phyloP scores from a whole-genome alignment of 345 rosid species.

The Geranium rotundifolium region DNA sequence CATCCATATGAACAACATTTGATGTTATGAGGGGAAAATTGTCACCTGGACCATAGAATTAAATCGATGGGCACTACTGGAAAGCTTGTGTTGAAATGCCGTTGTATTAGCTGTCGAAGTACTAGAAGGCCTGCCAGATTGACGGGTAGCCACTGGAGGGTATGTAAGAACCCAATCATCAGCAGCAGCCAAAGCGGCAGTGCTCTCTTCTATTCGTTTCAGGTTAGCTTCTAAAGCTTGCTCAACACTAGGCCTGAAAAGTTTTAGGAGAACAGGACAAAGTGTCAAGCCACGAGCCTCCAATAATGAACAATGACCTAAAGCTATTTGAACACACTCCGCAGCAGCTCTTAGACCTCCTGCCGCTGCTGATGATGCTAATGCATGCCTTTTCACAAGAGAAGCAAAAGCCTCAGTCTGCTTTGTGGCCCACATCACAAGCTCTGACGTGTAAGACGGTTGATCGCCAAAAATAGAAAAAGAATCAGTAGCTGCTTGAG shows the following conservation, averaged over 20 bases:
- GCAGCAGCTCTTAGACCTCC: conserved; percentile 99
- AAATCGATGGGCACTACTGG: conserved; percentile 94
- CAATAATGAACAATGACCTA: conserved; percentile 96
- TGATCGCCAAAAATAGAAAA: conserved; percentile 73
- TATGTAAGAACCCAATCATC: conserved; percentile 92
- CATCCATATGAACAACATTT: neutral
- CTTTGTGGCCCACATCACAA: conserved; percentile 95
- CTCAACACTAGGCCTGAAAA: conserved; percentile 91
- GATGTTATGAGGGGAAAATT: neutral
- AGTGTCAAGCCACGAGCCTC: conserved; percentile 93
- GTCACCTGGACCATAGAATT: conserved; percentile 98
- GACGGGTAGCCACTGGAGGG: conserved; percentile 54
- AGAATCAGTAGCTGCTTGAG: conserved; percentile 93
- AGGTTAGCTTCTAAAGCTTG: conserved; percentile 94
- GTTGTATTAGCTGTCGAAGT: conserved; percentile 33
- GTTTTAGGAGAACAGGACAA: conserved; percentile 77
- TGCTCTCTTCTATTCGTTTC: conserved; percentile 93
- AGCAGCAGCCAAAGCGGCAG: conserved; percentile 98
- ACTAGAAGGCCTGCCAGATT: conserved; percentile 48
- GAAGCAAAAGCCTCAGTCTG: conserved; percentile 82
- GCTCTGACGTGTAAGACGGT: conserved; percentile 86
- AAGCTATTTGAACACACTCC: conserved; percentile 97
- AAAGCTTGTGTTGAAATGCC: conserved; percentile 76
- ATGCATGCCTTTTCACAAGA: conserved; percentile 94
- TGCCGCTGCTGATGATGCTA: conserved; percentile 97